These are phyloP conservation scores for Beta vulgaris DNA, from an alignment of 148 eudicot species.

Conservation along the genomic window DNA sequence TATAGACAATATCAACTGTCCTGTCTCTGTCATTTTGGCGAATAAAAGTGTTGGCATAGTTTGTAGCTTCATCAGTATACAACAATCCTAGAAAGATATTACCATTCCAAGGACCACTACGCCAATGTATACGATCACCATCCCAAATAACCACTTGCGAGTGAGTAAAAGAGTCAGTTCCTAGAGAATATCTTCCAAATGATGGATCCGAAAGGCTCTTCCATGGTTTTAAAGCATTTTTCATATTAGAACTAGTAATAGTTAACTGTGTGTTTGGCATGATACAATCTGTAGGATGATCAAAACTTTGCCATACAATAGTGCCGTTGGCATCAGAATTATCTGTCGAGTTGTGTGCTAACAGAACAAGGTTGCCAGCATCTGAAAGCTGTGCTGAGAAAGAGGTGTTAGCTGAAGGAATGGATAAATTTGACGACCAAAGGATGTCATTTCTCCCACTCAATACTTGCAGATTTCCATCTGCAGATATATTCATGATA, in stretches of 20 bases:
- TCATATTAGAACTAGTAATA: slow-evolving; percentile 17
- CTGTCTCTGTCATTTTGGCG: slow-evolving; percentile 11
- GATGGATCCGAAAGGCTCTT: slow-evolving; percentile 37
- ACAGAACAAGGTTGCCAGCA: slow-evolving; percentile 31
- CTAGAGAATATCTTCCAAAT: slow-evolving; percentile 31
- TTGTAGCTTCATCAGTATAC: slow-evolving; percentile 26
- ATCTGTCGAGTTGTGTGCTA: neutral
- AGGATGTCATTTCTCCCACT: slow-evolving; percentile 29
- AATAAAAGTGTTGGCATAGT: slow-evolving; percentile 32
- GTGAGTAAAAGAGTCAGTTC: slow-evolving; percentile 27
- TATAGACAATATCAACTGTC: slow-evolving; percentile 21
- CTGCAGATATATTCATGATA: slow-evolving; percentile 24
- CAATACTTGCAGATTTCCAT: slow-evolving; percentile 39
- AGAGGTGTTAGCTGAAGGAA: slow-evolving; percentile 12
- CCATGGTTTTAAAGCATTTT: slow-evolving; percentile 24
- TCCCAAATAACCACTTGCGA: slow-evolving; percentile 31
- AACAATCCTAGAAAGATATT: slow-evolving; percentile 34
- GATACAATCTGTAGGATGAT: slow-evolving; percentile 27
- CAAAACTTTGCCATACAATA: slow-evolving; percentile 36
- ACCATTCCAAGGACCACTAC: slow-evolving; percentile 42
- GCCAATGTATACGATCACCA: slow-evolving; percentile 30
- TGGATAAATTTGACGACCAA: slow-evolving; percentile 41
- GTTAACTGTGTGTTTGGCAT: slow-evolving; percentile 27
- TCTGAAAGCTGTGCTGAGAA: slow-evolving; percentile 26
- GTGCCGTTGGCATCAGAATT: slow-evolving; percentile 20